These are phyloP conservation scores for Protomyces pachydermus DNA, from an alignment of 1,139 yeast genomes.

Conservation along the genomic window DNA sequence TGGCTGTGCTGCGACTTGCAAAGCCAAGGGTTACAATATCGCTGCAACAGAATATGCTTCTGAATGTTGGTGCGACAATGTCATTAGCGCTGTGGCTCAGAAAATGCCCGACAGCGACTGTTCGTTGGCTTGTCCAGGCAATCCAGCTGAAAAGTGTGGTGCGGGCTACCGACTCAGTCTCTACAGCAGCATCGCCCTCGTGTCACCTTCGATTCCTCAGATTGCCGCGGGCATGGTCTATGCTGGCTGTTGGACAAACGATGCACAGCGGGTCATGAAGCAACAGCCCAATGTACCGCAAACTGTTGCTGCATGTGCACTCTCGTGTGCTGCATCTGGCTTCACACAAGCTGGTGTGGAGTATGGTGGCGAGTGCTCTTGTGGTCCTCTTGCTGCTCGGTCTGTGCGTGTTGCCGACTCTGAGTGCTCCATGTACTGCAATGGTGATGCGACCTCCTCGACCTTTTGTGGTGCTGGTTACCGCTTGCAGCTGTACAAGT, in stretches of 20 bases:
- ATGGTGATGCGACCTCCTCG: neutral
- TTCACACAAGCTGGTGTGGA: slow-evolving; percentile 10
- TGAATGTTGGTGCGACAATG: slow-evolving; percentile 28
- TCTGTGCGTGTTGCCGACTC: slow-evolving; percentile 11
- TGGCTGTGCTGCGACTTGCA: slow-evolving; percentile 13
- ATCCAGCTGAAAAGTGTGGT: slow-evolving; percentile 12
- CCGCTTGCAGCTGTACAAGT: slow-evolving; percentile 18
- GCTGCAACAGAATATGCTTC: slow-evolving; percentile 28
- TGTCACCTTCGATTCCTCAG: slow-evolving; percentile 4
- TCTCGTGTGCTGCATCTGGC: slow-evolving; percentile 4
- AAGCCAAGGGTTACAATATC: slow-evolving; percentile 18
- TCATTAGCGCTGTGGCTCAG: slow-evolving; percentile 6
- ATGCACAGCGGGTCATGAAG: slow-evolving; percentile 17
- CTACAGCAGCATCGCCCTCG: slow-evolving; percentile 13
- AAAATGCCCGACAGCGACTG: slow-evolving; percentile 17
- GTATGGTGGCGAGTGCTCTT: slow-evolving; percentile 18
- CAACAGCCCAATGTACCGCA: neutral
- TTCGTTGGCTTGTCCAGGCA: slow-evolving; percentile 25
- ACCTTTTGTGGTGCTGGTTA: slow-evolving; percentile 14
- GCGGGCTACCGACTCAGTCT: slow-evolving; percentile 18
- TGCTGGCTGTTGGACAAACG: slow-evolving; percentile 16
- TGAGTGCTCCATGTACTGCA: slow-evolving; percentile 8
- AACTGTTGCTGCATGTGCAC: slow-evolving; percentile 16
- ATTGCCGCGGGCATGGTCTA: slow-evolving; percentile 13
- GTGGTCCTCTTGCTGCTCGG: slow-evolving; percentile 18